Base-by-base conservation (phyloP, 2,329 filamentous ascomycete genomes). In the Rasamsonia emersonii region DNA sequence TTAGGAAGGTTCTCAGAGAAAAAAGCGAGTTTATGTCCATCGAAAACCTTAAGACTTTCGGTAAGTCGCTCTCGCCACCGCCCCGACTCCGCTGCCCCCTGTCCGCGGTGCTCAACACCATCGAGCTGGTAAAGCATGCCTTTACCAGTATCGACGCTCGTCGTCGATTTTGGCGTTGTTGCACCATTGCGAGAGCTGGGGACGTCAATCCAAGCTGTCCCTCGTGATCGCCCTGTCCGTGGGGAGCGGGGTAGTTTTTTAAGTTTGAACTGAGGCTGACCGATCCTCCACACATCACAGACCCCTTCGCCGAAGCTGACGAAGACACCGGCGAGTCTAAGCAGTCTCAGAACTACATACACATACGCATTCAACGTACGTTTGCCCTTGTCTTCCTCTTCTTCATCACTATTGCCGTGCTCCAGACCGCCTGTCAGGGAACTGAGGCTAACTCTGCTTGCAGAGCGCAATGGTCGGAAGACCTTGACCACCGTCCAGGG, bases 251-350 rank as follows among this genome's bases (percentile, higher is more conserved):
- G 58, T 60, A 59, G 41, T 42, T 46, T 50, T 30, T 37, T 44
- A 39, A 37, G 45, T 42, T 43, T 42, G 46, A 42, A 41, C 43
- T 46, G 33, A 50, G 40, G 48, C 54, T 58, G 46, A 59, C 54
- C 50, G 41, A 31, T 44, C 38, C 37, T 41, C 40, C 42, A 42
- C 39, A 39, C 33, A 31, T 32, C 42, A 52, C 60, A 95, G 91
- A 98, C 82, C 91, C 91, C 82, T 98, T 98, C 86, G 91, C 91
- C 82, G 91, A 96, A 85, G 91, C 88, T 79, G 91, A 95, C 85
- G 89, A 95, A 81, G 88, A 93, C 68, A 86, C 82, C 67, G 88
- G 86, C 75, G 84, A 93, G 71, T 82, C 79, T 64, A 91, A 91
- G 71, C 83, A 91, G 75, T 79, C 83, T 64, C 85, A 93, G 71